Conservation (phyloP, 768 basidiomycete species). For the Daedaleopsis sinensis region DNA sequence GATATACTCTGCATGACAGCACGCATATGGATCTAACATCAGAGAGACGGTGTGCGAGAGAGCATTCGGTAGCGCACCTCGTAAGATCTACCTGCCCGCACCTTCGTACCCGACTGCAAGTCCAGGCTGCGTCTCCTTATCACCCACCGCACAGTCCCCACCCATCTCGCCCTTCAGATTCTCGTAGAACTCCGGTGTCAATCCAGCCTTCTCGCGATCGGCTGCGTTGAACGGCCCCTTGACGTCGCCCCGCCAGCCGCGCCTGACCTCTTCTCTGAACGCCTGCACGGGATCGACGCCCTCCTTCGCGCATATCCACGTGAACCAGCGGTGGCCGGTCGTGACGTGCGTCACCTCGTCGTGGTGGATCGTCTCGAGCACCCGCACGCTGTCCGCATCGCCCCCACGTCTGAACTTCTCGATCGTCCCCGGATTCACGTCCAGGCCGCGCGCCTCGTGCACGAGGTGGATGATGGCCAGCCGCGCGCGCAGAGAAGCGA, state of each 20-base stretch:
- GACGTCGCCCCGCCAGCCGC: constrained; percentile 71
- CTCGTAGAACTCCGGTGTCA: constrained; percentile 74
- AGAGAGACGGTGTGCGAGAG: too few species aligned
- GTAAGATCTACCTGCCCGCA: not conserved
- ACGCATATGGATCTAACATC: too few species aligned
- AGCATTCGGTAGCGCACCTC: too few species aligned
- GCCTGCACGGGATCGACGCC: constrained; percentile 60
- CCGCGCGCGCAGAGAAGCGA: constrained; percentile 65
- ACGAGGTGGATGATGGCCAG: constrained; percentile 87
- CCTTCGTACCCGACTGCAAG: constrained; percentile 13
- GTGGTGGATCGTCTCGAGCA: constrained; percentile 75
- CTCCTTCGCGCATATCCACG: constrained; percentile 66
- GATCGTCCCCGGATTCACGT: constrained; percentile 83
- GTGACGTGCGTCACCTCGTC: constrained; percentile 86
- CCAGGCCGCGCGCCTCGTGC: constrained; percentile 82
- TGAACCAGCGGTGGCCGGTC: constrained; percentile 83
- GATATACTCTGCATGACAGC: too few species aligned
- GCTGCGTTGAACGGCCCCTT: constrained; percentile 84
- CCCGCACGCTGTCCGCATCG: constrained; percentile 65
- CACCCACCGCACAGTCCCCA: constrained; percentile 5
- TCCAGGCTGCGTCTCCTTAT: not conserved
- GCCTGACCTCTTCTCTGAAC: constrained; percentile 71
- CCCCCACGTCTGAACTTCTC: constrained; percentile 68
- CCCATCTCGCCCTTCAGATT: constrained; percentile 64
- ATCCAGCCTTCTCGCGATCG: constrained; percentile 72